Evolutionary conservation across 2,329 filamentous ascomycete genomes (phyloP), one percentile per base, ranked within the genome.

Genomic region (Thielaviopsis populi): DNA sequence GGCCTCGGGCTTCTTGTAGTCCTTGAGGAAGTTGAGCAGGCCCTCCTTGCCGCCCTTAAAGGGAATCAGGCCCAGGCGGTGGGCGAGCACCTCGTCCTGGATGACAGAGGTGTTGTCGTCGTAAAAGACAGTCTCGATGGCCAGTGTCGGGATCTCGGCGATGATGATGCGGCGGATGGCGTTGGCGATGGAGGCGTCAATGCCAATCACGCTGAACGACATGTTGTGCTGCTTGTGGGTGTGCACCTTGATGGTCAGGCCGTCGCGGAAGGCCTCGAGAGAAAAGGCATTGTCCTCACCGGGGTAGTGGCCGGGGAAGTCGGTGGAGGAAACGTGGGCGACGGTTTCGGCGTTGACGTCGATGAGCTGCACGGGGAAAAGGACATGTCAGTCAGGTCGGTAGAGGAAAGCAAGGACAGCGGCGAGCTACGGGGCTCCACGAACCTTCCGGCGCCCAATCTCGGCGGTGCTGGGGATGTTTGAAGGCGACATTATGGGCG

Each of bases 41-140:
- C 89, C 91, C 63, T 88, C 81, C 68, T 85, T 83, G 67, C 84
- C 83, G 68, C 89, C 94, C 68, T 86, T 87, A 69, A 99, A 86
- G 19, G 95, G 94, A 63, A 99, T 87, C 56, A 99, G 83, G 66
- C 94, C 94, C 40, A 99, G 80, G 54, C 94, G 83, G 73, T 94
- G 89, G 17, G 91, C 87, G 61, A 99, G 85, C 3, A 99, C 92
- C 78, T 99, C 94, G 73, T 99, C 94, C 74, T 97, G 92, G 71
- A 99, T 94, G 42, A 99, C 91, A 4, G 90, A 96, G 61, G 92
- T 97, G 79, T 99, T 99, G 79, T 96, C 95, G 73, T 89, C 83
- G 68, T 97, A 85, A 76, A 88, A 99, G 72, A 95, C 89, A 67
- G 85, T 86, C 79, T 99, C 94, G 71, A 99, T 91, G 69, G 95